Conservation (phyloP, 371 early-diverging fungal genomes). For the Batkoa obscura region DNA sequence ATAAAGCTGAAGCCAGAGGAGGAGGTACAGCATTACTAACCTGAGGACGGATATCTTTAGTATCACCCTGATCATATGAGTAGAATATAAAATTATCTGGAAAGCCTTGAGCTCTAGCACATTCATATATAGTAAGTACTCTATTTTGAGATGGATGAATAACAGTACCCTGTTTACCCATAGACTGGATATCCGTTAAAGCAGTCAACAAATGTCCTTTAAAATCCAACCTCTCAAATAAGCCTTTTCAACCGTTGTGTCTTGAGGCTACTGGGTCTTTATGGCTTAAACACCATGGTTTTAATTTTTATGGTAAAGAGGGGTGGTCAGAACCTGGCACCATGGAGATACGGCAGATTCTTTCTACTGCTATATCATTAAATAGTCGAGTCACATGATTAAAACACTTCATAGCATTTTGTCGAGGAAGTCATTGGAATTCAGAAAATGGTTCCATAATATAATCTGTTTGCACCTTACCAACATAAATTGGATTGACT, state of each 20-base stretch:
- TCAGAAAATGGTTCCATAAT: slow-evolving; percentile 18
- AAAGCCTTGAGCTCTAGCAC: slow-evolving; percentile 41
- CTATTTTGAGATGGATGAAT: slow-evolving; percentile 34
- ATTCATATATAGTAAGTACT: slow-evolving; percentile 28
- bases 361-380: slow-evolving; percentile 18
- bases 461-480: slow-evolving; percentile 15
- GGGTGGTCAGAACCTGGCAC: slow-evolving; percentile 25
- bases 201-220: slow-evolving; percentile 26
- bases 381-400: slow-evolving; percentile 26
- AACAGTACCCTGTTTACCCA: slow-evolving; percentile 34
- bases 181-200: slow-evolving; percentile 26
- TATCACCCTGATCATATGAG: slow-evolving; percentile 9
- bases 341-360: slow-evolving; percentile 22
- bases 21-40: slow-evolving; percentile 43
- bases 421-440: slow-evolving; percentile 22
- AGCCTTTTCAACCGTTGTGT: slow-evolving; percentile 30
- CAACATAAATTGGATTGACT: slow-evolving; percentile 11
- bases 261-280: slow-evolving; percentile 23
- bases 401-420: slow-evolving; percentile 10
- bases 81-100: slow-evolving; percentile 30
- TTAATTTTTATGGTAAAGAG: slow-evolving; percentile 21
- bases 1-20: slow-evolving; percentile 25
- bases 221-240: slow-evolving; percentile 27
- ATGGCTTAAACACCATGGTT: slow-evolving; percentile 24
- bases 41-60: slow-evolving; percentile 26